Percentiles rank a stretch among this genome's conserved stretches.
Evolutionary conservation across 2,329 filamentous ascomycete genomes (phyloP).

Genomic region (Esteya vermicola): DNA sequence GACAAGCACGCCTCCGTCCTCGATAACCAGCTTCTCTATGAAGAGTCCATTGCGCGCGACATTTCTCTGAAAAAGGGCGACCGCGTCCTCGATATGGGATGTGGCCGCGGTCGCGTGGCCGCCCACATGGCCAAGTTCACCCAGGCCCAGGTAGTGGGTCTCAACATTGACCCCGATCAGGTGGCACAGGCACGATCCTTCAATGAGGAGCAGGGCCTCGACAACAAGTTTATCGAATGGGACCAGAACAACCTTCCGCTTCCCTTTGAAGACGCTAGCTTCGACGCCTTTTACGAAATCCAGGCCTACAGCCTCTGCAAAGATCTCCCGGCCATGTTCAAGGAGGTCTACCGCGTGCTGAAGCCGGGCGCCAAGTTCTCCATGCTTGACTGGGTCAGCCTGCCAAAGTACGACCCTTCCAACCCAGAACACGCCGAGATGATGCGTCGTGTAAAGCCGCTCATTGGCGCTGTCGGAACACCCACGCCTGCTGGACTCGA

Average conservation of each 20-base stretch:
- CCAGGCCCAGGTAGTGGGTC: constrained; percentile 31
- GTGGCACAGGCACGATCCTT: constrained; percentile 29
- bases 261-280: constrained; percentile 31
- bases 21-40: constrained; percentile 38
- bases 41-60: constrained; percentile 32
- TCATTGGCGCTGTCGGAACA: constrained; percentile 40
- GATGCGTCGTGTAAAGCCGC: constrained; percentile 38
- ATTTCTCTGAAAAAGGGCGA: constrained; percentile 29
- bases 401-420: constrained; percentile 31
- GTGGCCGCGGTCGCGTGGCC: constrained; percentile 36
- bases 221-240: constrained; percentile 31
- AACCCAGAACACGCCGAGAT: constrained; percentile 32
- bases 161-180: constrained; percentile 41
- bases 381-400: constrained; percentile 37
- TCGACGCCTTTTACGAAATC: constrained; percentile 42
- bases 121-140: constrained; percentile 35
- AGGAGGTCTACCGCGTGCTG: constrained; percentile 32
- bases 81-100: constrained; percentile 35
- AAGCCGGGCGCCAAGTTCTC: constrained; percentile 36
- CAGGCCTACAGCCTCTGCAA: constrained; percentile 40
- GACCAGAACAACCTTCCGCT: constrained; percentile 38
- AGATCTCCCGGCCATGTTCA: constrained; percentile 29
- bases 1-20: constrained; percentile 31
- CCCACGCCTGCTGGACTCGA: constrained; percentile 33
- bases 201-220: constrained; percentile 26